Evolutionary conservation across 1,139 yeast genomes (phyloP), one percentile per base, ranked within the genome.

Genomic region (Pichia sp.): DNA sequence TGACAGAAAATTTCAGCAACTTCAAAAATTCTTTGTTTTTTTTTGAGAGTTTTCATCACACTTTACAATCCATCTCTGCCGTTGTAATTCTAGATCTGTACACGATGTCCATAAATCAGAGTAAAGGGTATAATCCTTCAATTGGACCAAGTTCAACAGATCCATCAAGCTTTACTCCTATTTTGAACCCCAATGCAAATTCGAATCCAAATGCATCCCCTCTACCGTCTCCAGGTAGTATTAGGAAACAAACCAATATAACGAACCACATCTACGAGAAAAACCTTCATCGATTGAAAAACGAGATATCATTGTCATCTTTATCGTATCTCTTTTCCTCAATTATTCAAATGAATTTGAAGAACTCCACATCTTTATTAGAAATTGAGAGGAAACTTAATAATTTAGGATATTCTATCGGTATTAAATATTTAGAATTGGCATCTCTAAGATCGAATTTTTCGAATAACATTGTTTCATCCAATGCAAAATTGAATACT

Each of bases 331-430:
- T 87, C 27, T 85, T 85, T 58, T 69, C 83, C 58, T 94, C 84
- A 55, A 73, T 83, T 33, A 81, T 87, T 27, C 80, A 78, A 38
- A 84, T 81, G 47, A 68, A 71, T 47, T 44, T 50, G 36, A 49
- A 43, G 11, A 72, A 75, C 44, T 76, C 87, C 9, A 77, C 74
- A 48, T 92, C 92, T 7, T 73, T 86, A 36, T 82, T 78, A 51
- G 92, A 88, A 53, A 70, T 92, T 45, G 97, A 90, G 59, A 70
- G 76, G 32, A 71, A 85, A 51, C 71, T 92, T 46, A 85, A 83
- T 56, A 78, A 81, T 7, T 66, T 86, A 40, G 98, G 98, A 0
- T 75, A 86, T 62, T 71, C 79, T 56, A 68, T 83, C 40, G 92
- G 92, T 4, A 65, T 70, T 31, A 75, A 81, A 49, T 62, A 75